Base-by-base conservation (phyloP, 345 rosid genomes). In the Draba incana region DNA sequence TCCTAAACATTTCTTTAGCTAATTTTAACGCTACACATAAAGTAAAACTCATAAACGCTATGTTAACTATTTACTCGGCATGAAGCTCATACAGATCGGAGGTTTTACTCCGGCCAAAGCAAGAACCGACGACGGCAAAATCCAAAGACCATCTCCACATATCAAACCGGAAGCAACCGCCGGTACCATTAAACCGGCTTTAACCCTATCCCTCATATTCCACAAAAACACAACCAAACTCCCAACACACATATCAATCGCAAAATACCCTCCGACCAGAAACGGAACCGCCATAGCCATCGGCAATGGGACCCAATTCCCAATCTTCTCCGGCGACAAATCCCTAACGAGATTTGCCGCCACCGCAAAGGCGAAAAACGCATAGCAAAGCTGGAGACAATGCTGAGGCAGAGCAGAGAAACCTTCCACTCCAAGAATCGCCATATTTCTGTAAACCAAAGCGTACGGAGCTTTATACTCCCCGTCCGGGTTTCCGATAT, bases 231-330 rank as follows among this genome's bases (percentile, higher is more conserved):
- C 78, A 52, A 82, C 61, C 77, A 82, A 80, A 72, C 86, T 82
- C 50, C 86, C 86, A 8, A 82, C 73, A 59, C 84, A 80, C 86
- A 80, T 80, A 39, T 82, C 86, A 33, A 82, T 66, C 2, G 84
- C 86, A 4, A 82, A 82, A 38, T 82, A 80, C 13, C 80, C 75
- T 42, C 86, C 84, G 0, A 82, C 68, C 53, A 77, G 78, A 74
- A 82, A 82, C 44, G 86, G 84, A 49, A 82, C 80, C 6, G 84
- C 86, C 86, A 82, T 82, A 0, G 80, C 86, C 80, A 80, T 80
- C 8, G 84, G 86, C 11, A 78, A 46, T 0, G 86, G 86, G 20
- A 80, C 80, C 75, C 76, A 82, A 25, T 71, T 82, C n/a, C 82
- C 79, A 6, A 75, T 69, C 15, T 70, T 78, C 42, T 67, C 48